phyloP scores from a whole-genome alignment of 805 yeast species.

The Ogataea nonfermentans region DNA sequence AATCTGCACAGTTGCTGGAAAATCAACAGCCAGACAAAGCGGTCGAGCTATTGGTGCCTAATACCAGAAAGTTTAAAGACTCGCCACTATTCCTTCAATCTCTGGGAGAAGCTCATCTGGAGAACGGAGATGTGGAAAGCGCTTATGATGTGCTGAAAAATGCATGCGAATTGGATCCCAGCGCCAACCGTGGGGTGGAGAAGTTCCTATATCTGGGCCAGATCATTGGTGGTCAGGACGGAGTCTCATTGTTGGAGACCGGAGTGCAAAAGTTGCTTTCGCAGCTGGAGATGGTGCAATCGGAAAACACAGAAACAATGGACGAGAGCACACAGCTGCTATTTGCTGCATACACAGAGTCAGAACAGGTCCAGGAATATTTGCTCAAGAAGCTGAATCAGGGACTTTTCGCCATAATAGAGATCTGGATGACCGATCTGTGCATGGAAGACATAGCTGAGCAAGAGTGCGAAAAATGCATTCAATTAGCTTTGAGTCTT shows the following conservation, averaged over 20 bases:
- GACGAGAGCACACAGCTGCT: constrained; percentile 27
- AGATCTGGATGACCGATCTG: constrained; percentile 96
- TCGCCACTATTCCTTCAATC: constrained; percentile 49
- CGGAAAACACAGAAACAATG: constrained; percentile 8
- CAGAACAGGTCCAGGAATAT: constrained; percentile 32
- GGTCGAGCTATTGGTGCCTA: constrained; percentile 44
- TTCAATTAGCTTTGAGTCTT: constrained; percentile 59
- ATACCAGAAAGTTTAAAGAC: constrained; percentile 35
- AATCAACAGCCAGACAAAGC: constrained; percentile 55
- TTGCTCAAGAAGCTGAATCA: constrained; percentile 62
- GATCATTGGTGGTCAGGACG: constrained; percentile 78
- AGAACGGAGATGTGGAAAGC: constrained; percentile 71
- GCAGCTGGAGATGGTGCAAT: constrained; percentile 34
- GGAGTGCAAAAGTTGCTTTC: constrained; percentile 58
- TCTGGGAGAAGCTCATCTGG: constrained; percentile 77
- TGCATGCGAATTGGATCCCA: constrained; percentile 69
- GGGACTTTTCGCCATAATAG: constrained; percentile 82
- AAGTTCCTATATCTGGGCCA: constrained; percentile 91
- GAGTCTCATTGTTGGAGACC: constrained; percentile 56
- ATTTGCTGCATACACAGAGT: constrained; percentile 29
- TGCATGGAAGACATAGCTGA: constrained; percentile 95
- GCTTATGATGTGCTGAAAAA: constrained; percentile 63
- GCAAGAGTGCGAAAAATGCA: constrained; percentile 66
- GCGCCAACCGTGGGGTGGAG: constrained; percentile 65
- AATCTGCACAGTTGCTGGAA: constrained; percentile 39